Evolutionary conservation across 306 rosid genomes (phyloP).

Genomic region (Macrotyloma uniflorum): DNA sequence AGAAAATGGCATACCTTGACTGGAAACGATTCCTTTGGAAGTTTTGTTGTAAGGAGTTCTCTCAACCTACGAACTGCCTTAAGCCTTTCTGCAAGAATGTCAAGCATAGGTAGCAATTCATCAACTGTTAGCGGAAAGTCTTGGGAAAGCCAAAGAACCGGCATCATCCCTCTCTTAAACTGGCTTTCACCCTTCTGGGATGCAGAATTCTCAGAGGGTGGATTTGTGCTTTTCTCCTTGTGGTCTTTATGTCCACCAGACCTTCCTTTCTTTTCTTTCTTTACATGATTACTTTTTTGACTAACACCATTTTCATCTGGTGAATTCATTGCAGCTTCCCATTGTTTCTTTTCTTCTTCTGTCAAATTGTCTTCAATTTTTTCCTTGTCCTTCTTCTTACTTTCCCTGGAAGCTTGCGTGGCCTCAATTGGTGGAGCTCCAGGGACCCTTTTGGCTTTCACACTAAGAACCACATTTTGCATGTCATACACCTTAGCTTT

Average conservation of each 20-base stretch:
- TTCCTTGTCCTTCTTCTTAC: conserved; percentile 55
- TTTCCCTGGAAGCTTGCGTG: conserved; percentile 51
- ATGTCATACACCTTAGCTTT: conserved; percentile 85
- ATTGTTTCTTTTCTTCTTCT: conserved; percentile 79
- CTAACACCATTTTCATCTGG: conserved; percentile 54
- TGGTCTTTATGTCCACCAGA: conserved; percentile 65
- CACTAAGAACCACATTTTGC: conserved; percentile 81
- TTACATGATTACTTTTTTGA: conserved; percentile 40
- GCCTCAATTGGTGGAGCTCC: conserved; percentile 73
- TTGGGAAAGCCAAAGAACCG: conserved; percentile 85
- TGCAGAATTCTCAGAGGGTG: conserved; percentile 40
- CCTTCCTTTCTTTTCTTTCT: conserved; percentile 68
- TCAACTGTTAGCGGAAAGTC: conserved; percentile 78
- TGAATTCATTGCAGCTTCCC: conserved; percentile 67
- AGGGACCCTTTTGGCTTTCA: conserved; percentile 67
- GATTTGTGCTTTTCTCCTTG: conserved; percentile 48
- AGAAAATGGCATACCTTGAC: conserved; percentile 69
- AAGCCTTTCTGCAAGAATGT: conserved; percentile 86
- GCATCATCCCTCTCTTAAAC: conserved; percentile 78
- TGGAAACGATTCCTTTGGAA: conserved; percentile 89
- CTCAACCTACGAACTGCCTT: conserved; percentile 90
- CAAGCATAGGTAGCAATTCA: conserved; percentile 86
- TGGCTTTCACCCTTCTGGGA: conserved; percentile 46
- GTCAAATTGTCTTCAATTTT: conserved; percentile 64
- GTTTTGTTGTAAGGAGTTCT: conserved; percentile 89